These are phyloP conservation scores for Fusarium nodosum DNA, from an alignment of 2,329 filamentous ascomycete species.

Conservation along the genomic window DNA sequence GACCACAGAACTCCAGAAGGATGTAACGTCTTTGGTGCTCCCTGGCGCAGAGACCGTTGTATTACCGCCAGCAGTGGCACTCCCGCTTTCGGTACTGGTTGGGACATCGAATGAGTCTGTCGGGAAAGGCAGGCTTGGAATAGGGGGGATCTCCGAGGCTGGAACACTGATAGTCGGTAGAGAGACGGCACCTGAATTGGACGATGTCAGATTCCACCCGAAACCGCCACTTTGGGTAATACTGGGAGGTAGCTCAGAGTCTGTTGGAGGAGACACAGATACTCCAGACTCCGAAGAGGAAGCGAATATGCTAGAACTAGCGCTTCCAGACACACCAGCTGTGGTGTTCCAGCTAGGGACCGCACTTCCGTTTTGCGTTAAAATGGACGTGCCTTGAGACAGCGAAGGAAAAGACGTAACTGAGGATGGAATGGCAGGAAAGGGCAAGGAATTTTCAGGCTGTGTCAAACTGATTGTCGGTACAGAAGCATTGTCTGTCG, in stretches of 20 bases:
- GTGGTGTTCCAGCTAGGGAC: constrained; percentile 14
- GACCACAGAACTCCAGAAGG: constrained; percentile 29
- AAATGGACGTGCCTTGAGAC: constrained; percentile 1
- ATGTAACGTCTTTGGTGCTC: constrained; percentile 27
- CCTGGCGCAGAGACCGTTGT: constrained; percentile 4
- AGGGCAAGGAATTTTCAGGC: not conserved
- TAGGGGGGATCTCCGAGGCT: constrained; percentile 10
- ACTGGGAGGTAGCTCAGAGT: not conserved
- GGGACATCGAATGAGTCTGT: constrained; percentile 5
- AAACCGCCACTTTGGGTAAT: not conserved
- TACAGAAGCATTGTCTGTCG: constrained; percentile 1
- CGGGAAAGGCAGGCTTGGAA: constrained; percentile 9
- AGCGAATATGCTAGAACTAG: not conserved
- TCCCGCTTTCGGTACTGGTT: constrained; percentile 8
- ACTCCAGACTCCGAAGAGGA: not conserved
- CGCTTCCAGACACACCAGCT: not conserved
- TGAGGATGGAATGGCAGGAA: not conserved
- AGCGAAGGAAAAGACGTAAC: not conserved
- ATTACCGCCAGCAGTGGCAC: not conserved
- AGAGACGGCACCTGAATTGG: constrained; percentile 17
- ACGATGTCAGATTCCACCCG: constrained; percentile 16
- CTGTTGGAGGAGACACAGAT: not conserved
- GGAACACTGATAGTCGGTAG: constrained; percentile 30
- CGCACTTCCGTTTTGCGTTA: not conserved
- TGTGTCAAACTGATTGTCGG: constrained; percentile 14